Evolutionary conservation across 257 asterid species (phyloP).

Genomic region (Oldenlandia corymbosa): DNA sequence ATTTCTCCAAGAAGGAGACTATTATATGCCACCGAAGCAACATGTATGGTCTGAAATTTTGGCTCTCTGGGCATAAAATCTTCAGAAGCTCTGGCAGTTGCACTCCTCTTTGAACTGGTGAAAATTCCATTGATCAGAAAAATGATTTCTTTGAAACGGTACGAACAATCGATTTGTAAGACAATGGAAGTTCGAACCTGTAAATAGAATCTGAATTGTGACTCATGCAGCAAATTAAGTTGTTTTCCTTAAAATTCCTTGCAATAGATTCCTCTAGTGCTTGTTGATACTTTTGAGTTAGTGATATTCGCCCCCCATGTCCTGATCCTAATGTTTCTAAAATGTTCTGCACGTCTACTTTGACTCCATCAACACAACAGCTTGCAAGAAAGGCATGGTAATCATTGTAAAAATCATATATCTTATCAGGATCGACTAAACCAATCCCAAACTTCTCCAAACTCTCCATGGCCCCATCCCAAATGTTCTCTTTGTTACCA

Average conservation of each 20-base stretch:
- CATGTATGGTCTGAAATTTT: constrained; percentile 46
- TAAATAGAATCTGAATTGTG: constrained; percentile 53
- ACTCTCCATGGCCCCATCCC: constrained; percentile 49
- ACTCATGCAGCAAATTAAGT: constrained; percentile 56
- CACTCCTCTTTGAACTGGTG: constrained; percentile 41
- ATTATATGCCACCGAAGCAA: constrained; percentile 49
- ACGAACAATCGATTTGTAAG: background rate
- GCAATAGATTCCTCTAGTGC: constrained; percentile 58
- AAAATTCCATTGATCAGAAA: background rate
- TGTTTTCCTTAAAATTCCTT: constrained; percentile 46
- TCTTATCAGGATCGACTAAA: constrained; percentile 39
- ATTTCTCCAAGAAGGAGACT: constrained; percentile 54
- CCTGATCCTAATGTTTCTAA: constrained; percentile 47
- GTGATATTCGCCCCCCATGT: constrained; percentile 57
- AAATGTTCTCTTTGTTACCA: constrained; percentile 41
- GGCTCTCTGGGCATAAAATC: constrained; percentile 63
- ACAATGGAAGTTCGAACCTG: constrained; percentile 20
- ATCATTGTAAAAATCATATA: constrained; percentile 45
- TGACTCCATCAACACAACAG: constrained; percentile 58
- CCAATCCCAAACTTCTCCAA: constrained; percentile 61
- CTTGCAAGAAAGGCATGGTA: constrained; percentile 51
- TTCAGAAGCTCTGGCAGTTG: constrained; percentile 58
- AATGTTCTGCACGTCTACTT: constrained; percentile 57
- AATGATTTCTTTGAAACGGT: background rate
- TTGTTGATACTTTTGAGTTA: constrained; percentile 44